Base-by-base conservation (phyloP, 495 filamentous ascomycete species). In the Hypoxylon lienhwacheense region DNA sequence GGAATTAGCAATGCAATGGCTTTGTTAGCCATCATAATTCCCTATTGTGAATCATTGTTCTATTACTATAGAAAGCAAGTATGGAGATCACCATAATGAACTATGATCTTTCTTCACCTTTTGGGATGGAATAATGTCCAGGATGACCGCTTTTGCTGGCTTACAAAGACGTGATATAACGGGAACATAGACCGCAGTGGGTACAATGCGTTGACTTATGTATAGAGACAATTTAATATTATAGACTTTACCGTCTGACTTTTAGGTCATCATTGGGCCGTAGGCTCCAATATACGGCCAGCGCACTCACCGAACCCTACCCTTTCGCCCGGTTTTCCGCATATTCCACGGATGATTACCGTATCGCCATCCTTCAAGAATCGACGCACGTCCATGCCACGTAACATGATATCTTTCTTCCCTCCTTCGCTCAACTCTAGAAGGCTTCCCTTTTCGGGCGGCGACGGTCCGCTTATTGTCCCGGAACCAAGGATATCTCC, bases 401-500 rank as follows among this genome's bases (percentile, higher is more conserved):
- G 73, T 17, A 92, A 74, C 67, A 81, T 75, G 17, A 89, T 73
- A 5, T 84, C 77, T 39, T 77, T 77, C 73, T 87, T 93, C 0
- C 79, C 80, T 21, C 71, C 71, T 59, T 81, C 78, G 2, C 77
- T 92, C 68, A 89, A 82, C 75, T 97, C 92, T 20, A 97, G 73
- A 47, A 97, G 58, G 70, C 89, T 89, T 3, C 92, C 92, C 55
- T 81, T 61, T 32, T 83, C 79, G 12, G 71, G 69, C 1, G 68
- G 63, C 11, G 80, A 81, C 10, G 77, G 82, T 14, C 91, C 91
- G 40, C 85, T 90, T 60, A 97, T 95, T 1, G 92, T 97, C 2
- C 92, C 92, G 3, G 87, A 91, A 14, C 90, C 92, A 1, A 97
- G 68, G 41, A 97, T 70, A 60, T 97, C 92, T 26, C 92, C 92